A percentile compares a stretch with the other conserved stretches of the same genome.
These are phyloP conservation scores for Boletellus ananiceps DNA, from an alignment of 768 basidiomycete genomes.

Conservation along the genomic window DNA sequence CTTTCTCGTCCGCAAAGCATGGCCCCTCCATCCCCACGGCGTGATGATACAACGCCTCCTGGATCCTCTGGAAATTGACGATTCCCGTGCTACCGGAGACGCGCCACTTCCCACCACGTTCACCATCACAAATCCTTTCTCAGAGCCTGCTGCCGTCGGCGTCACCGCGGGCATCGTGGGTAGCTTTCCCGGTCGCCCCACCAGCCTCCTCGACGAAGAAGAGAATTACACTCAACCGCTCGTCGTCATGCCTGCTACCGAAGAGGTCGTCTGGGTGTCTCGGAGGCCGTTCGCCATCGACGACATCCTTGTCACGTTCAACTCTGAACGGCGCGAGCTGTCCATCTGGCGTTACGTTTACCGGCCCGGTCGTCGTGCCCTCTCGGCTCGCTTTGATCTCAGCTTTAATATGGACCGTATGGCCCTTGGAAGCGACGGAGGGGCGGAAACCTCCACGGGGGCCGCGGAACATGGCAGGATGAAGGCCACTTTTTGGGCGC, in stretches of 20 bases:
- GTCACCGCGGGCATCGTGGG: constrained; percentile 58
- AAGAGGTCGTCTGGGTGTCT: constrained; percentile 63
- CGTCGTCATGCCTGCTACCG: constrained; percentile 54
- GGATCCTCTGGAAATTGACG: constrained; percentile 61
- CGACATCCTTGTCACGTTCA: constrained; percentile 55
- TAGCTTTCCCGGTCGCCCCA: constrained; percentile 30
- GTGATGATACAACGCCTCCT: constrained; percentile 74
- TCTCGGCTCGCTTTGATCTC: constrained; percentile 49
- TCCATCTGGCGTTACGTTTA: constrained; percentile 74
- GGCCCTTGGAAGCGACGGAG: constrained; percentile 48
- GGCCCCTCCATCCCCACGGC: constrained; percentile 76
- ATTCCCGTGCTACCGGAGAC: constrained; percentile 63
- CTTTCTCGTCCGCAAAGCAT: constrained; percentile 73
- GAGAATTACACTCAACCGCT: constrained; percentile 48
- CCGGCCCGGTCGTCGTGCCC: constrained; percentile 39
- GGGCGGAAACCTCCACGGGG: constrained; percentile 32
- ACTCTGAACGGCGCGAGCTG: constrained; percentile 47
- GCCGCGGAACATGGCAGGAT: constrained; percentile 59
- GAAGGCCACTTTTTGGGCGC: constrained; percentile 72
- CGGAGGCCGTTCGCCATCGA: constrained; percentile 38
- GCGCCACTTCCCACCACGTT: constrained; percentile 75
- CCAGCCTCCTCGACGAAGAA: constrained; percentile 50
- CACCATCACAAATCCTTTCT: constrained; percentile 69
- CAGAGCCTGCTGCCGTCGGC: constrained; percentile 70
- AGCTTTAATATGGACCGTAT: constrained; percentile 64